Conservation (phyloP, 768 basidiomycete genomes). For the Lenzites betulinus region DNA sequence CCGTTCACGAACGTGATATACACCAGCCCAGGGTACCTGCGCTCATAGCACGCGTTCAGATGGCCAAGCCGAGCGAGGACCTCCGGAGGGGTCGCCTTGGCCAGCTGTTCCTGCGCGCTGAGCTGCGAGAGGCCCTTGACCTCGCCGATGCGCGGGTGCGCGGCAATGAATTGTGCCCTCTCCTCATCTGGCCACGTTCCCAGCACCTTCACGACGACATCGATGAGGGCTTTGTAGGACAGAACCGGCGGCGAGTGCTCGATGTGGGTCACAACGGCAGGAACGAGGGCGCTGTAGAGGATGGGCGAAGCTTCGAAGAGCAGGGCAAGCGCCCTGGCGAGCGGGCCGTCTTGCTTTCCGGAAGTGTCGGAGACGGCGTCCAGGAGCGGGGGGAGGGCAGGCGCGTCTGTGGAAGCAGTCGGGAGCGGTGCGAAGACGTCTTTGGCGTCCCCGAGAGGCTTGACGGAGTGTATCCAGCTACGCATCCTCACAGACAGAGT, state of each 20-base stretch:
- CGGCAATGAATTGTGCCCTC: constrained; percentile 69
- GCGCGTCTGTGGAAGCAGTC: background rate
- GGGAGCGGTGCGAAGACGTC: background rate
- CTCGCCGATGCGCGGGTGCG: constrained; percentile 91
- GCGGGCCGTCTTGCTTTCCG: constrained; percentile 24
- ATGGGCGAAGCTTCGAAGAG: constrained; percentile 73
- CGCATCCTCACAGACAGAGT: constrained; percentile 3
- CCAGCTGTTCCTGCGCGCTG: constrained; percentile 79
- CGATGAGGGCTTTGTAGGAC: constrained; percentile 59
- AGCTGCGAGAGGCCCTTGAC: constrained; percentile 70
- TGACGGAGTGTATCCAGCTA: constrained; percentile 23
- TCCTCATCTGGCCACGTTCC: constrained; percentile 50
- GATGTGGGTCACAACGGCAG: constrained; percentile 42
- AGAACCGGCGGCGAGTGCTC: background rate
- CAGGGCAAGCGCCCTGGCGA: constrained; percentile 39
- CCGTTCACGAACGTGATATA: constrained; percentile 96
- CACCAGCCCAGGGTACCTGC: constrained; percentile 68
- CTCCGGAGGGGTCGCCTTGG: constrained; percentile 64
- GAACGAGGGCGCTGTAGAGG: constrained; percentile 54
- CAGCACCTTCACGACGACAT: constrained; percentile 51
- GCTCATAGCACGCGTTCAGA: constrained; percentile 80
- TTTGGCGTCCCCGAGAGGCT: constrained; percentile 16
- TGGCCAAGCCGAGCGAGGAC: constrained; percentile 72
- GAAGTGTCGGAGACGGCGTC: constrained; percentile 21
- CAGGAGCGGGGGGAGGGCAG: constrained; percentile 23